Evolutionary conservation across 2,329 filamentous ascomycete species (phyloP).

Genomic region (Lecanicillium sp.): DNA sequence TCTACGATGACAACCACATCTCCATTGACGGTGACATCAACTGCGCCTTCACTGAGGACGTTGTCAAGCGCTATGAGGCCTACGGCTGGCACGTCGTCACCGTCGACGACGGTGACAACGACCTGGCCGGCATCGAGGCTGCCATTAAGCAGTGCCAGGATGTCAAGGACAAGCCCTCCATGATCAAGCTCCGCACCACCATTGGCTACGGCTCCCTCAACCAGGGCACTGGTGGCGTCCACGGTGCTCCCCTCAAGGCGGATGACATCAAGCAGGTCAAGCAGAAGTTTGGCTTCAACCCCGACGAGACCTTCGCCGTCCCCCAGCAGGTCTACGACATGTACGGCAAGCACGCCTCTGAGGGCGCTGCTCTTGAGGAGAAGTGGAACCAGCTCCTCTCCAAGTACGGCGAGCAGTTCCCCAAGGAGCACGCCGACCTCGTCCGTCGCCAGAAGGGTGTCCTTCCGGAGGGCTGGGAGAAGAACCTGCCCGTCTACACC

Average conservation of each 20-base stretch:
- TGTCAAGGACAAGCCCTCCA: slow-evolving; percentile 90
- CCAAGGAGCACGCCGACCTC: slow-evolving; percentile 73
- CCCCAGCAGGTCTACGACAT: slow-evolving; percentile 90
- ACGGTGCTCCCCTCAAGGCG: slow-evolving; percentile 91
- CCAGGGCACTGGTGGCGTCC: slow-evolving; percentile 89
- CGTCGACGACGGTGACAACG: slow-evolving; percentile 82
- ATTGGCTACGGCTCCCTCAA: slow-evolving; percentile 94
- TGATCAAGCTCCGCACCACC: slow-evolving; percentile 95
- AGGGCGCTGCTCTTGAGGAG: slow-evolving; percentile 82
- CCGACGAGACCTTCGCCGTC: slow-evolving; percentile 85
- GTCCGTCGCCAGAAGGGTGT: slow-evolving; percentile 70
- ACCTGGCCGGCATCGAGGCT: slow-evolving; percentile 79
- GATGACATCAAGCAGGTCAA: slow-evolving; percentile 94
- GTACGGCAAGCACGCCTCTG: slow-evolving; percentile 76
- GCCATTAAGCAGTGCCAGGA: slow-evolving; percentile 79
- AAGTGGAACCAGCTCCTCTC: slow-evolving; percentile 93
- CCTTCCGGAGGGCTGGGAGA: slow-evolving; percentile 95
- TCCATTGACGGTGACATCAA: slow-evolving; percentile 92
- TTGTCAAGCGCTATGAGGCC: slow-evolving; percentile 86
- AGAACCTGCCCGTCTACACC: slow-evolving; percentile 84
- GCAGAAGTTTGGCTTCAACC: slow-evolving; percentile 92
- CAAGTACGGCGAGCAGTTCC: slow-evolving; percentile 75
- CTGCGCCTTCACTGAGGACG: slow-evolving; percentile 94
- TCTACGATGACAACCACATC: slow-evolving; percentile 99
- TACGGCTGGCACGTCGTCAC: slow-evolving; percentile 91